A percentile compares a stretch with the other conserved stretches of the same genome.
Conservation (phyloP, 2,329 filamentous ascomycete genomes). For the Daldinia sp. region DNA sequence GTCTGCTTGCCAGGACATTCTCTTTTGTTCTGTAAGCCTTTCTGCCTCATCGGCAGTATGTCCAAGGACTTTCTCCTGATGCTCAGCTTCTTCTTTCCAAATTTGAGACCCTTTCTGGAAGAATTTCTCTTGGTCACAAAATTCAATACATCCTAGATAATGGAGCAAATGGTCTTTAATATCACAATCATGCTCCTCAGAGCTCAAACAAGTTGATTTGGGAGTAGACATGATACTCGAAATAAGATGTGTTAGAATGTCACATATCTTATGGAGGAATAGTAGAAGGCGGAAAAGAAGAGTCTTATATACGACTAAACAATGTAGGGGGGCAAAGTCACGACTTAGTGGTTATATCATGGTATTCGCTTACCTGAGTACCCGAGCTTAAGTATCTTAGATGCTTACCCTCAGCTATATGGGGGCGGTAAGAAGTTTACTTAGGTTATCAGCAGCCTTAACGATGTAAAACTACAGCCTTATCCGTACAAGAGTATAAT, state of each 20-base stretch:
- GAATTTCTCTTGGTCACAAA: constrained; percentile 27
- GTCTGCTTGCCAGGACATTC: constrained; percentile 25
- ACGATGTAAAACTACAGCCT: background rate
- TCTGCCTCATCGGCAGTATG: background rate
- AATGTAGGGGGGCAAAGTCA: too few relatives aligned
- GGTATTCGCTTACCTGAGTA: too few relatives aligned
- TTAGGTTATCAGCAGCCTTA: background rate
- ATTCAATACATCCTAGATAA: constrained; percentile 40
- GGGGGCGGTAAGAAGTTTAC: background rate
- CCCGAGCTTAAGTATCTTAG: too few relatives aligned
- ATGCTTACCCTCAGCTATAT: too few relatives aligned
- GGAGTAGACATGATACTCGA: too few relatives aligned
- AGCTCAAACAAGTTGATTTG: constrained; percentile 28
- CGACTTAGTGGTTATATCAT: too few relatives aligned
- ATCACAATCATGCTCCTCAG: constrained; percentile 26
- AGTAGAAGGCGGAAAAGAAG: too few relatives aligned
- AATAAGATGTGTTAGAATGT: too few relatives aligned
- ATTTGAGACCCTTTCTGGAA: constrained; percentile 4
- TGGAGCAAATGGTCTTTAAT: constrained; percentile 41
- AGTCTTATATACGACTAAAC: too few relatives aligned
- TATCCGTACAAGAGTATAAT: background rate
- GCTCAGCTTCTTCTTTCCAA: constrained; percentile 22
- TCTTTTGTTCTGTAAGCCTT: constrained; percentile 11
- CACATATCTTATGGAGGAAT: background rate
- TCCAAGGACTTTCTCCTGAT: background rate